A percentile compares a stretch with the other conserved stretches of the same genome.
phyloP scores from a whole-genome alignment of 306 rosid genomes.

The Hippophae tibetana region DNA sequence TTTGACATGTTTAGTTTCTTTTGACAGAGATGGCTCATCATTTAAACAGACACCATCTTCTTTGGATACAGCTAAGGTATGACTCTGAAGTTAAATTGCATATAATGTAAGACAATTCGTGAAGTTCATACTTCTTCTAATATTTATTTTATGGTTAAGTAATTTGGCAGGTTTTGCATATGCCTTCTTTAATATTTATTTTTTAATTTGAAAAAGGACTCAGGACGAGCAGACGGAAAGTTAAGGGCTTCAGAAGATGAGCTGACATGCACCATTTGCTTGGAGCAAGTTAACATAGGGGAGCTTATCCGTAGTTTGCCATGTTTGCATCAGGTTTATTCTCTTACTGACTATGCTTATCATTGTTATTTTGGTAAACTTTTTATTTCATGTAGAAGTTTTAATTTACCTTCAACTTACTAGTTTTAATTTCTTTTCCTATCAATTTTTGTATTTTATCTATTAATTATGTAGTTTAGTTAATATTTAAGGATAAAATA shows the following conservation, averaged over 20 bases:
- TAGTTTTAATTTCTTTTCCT: no score
- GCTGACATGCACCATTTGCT: slow-evolving; percentile 31
- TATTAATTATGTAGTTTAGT: no score
- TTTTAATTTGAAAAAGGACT: slow-evolving; percentile 12
- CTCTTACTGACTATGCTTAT: background rate
- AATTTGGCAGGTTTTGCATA: background rate
- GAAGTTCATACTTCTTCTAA: background rate
- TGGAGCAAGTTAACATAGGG: slow-evolving; percentile 50
- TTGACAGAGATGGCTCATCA: slow-evolving; percentile 13
- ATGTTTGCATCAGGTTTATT: slow-evolving; percentile 58
- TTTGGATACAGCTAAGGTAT: slow-evolving; percentile 16
- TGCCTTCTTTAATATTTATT: background rate
- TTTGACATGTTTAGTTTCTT: background rate
- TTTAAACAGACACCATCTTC: slow-evolving; percentile 25
- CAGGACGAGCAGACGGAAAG: slow-evolving; percentile 16
- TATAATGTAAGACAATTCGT: background rate
- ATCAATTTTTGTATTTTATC: no score
- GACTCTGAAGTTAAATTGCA: background rate
- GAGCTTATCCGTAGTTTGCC: slow-evolving; percentile 58
- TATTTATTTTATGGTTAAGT: background rate
- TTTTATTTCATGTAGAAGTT: no score
- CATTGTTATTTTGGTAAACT: no score
- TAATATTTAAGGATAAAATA: no score
- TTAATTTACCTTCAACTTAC: no score
- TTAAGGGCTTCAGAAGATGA: slow-evolving; percentile 20